Evolutionary conservation across 1,284 basidiomycete species (phyloP), one percentile per base, ranked within the genome.

Genomic region (Phenoliferia sp.): DNA sequence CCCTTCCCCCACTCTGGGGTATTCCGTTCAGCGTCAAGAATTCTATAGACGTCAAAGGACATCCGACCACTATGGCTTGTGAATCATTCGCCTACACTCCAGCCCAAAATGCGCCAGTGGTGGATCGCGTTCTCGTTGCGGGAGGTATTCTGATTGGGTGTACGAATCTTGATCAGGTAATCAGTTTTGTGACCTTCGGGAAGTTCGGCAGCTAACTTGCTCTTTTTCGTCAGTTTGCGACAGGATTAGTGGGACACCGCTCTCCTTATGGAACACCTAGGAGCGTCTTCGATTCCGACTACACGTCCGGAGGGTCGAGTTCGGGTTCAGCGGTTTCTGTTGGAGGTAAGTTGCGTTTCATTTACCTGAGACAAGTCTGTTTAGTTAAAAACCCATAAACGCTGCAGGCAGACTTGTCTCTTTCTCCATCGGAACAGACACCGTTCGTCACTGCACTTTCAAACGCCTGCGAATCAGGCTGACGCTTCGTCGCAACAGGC

Each of bases 391-490:
- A 22, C 39, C 22, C 12, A 44, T 22, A 44, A 44, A 12, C 22
- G 22, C 39, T 44, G 15, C 39, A 12, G 15, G 28, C 17, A 52
- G 48, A 52, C 48, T 52, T 52, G 48, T 52, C 19, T 52, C 48
- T 22, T 52, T 52, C 64, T 65, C 64, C 12, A 44, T 68, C 56
- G 58, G 63, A 2, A 61, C 66, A 32, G 66, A 68, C 59, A 68
- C 66, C 3, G n/a, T n/a, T n/a, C n/a, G n/a, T n/a, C n/a, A n/a
- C n/a, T n/a, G n/a, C n/a, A n/a, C n/a, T n/a, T n/a, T n/a, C n/a
- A n/a, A n/a, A n/a, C n/a, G n/a, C n/a, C n/a, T n/a, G n/a, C n/a
- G n/a, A n/a, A n/a, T n/a, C n/a, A n/a, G n/a, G n/a, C n/a, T n/a
- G n/a, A n/a, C n/a, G n/a, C n/a, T n/a, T n/a, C n/a, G n/a, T n/a